Evolutionary conservation across 1,284 basidiomycete species (phyloP).

Genomic region (Ganoderma resinaceum): DNA sequence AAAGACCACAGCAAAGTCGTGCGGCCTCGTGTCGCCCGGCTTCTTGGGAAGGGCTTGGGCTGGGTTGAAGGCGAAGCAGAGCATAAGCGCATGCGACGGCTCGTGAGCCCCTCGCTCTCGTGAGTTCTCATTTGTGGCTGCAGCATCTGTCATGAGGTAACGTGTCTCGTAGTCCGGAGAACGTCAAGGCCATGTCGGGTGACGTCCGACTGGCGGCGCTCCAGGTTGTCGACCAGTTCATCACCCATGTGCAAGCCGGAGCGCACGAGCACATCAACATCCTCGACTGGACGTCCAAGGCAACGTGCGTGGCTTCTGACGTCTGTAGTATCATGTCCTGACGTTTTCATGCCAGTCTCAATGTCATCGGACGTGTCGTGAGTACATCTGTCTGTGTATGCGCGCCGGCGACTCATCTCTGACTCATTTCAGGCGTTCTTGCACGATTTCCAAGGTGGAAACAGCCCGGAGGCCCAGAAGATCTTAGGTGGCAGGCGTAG

Average conservation of each 20-base stretch:
- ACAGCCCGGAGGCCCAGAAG: slow-evolving; percentile 31
- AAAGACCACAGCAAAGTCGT: slow-evolving; percentile 40
- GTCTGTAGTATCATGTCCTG: neutral
- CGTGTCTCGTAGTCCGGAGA: slow-evolving; percentile 12
- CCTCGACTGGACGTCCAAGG: slow-evolving; percentile 29
- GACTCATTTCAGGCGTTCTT: slow-evolving; percentile 21
- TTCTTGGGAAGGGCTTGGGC: slow-evolving; percentile 40
- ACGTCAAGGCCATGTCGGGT: slow-evolving; percentile 22
- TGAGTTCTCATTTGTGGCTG: slow-evolving; percentile 9
- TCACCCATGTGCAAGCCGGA: slow-evolving; percentile 2
- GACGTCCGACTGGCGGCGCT: slow-evolving; percentile 25
- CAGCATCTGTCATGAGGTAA: neutral
- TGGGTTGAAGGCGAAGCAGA: slow-evolving; percentile 43
- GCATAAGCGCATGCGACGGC: slow-evolving; percentile 39
- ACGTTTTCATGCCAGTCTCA: slow-evolving; percentile 7
- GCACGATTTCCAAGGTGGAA: slow-evolving; percentile 38
- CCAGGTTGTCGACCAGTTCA: slow-evolving; percentile 20
- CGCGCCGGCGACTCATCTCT: neutral
- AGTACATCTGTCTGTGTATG: neutral
- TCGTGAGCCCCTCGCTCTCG: slow-evolving; percentile 36
- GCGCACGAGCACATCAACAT: slow-evolving; percentile 25
- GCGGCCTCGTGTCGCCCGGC: slow-evolving; percentile 38
- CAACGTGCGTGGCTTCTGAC: slow-evolving; percentile 24
- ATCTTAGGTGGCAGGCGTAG: slow-evolving; percentile 30
- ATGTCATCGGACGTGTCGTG: slow-evolving; percentile 20